Evolutionary conservation across 2,329 filamentous ascomycete genomes (phyloP).

Genomic region (Fusarium bulbicola): DNA sequence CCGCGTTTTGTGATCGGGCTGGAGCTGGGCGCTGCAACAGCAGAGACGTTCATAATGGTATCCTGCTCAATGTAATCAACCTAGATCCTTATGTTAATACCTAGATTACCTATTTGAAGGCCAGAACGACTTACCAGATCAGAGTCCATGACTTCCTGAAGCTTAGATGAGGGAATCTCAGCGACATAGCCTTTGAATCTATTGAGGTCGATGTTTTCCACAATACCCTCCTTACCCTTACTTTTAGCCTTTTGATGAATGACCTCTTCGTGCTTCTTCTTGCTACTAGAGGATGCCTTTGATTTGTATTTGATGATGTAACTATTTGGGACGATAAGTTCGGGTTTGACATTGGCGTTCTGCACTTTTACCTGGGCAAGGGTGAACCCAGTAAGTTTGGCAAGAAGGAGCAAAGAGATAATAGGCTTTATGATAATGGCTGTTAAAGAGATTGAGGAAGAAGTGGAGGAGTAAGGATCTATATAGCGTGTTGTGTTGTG

Average conservation of each 20-base stretch:
- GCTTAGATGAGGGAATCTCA: background rate
- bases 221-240: constrained; percentile 15
- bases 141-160: constrained; percentile 7
- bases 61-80: constrained; percentile 15
- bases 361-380: background rate
- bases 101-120: too few species aligned
- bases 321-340: constrained; percentile 8
- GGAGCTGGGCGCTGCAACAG: background rate
- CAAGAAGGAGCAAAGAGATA: background rate
- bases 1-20: background rate
- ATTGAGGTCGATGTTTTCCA: background rate
- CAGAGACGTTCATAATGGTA: background rate
- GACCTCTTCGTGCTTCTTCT: background rate
- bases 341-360: background rate
- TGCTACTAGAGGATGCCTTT: background rate
- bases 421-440: background rate
- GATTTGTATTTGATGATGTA: constrained; percentile 26
- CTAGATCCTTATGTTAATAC: background rate
- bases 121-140: background rate
- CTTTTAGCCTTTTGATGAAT: constrained; percentile 7
- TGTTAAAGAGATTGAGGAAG: fast-evolving
- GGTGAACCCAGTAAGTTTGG: background rate
- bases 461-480: fast-evolving
- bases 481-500: fast-evolving
- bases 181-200: constrained; percentile 17